Conservation (phyloP, 495 filamentous ascomycete genomes). For the Penicillium canescens region DNA sequence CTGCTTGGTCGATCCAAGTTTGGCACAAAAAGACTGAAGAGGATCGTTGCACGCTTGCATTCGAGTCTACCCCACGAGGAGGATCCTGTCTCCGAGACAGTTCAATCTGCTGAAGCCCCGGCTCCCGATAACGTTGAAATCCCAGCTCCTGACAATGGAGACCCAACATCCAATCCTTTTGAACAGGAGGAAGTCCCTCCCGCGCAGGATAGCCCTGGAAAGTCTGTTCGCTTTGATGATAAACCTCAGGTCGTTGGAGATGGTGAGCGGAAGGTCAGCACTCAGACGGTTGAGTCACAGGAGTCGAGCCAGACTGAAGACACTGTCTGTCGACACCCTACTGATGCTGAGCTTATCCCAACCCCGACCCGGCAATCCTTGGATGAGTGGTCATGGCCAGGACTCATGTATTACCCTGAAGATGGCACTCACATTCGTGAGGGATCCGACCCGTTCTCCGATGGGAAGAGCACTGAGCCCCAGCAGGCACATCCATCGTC, state of each 20-base stretch:
- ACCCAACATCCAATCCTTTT: neutral
- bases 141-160: no score
- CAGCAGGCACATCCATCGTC: neutral
- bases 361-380: conserved; percentile 18
- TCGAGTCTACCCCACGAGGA: conserved; percentile 8
- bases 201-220: neutral
- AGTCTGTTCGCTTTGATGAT: conserved; percentile 1
- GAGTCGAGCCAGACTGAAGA: conserved; percentile 27
- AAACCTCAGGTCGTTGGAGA: neutral
- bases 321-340: conserved; percentile 35
- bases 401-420: conserved; percentile 11
- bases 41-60: conserved; percentile 13
- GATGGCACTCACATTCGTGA: conserved; percentile 8
- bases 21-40: conserved; percentile 16
- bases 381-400: conserved; percentile 11
- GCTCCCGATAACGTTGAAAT: no score
- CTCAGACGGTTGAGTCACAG: conserved; percentile 27
- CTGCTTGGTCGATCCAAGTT: neutral
- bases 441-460: conserved; percentile 26
- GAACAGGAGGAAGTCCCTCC: neutral
- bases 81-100: neutral
- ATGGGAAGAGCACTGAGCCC: conserved; percentile 14
- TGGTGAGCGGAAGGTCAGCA: conserved; percentile 29
- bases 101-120: neutral
- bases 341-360: conserved; percentile 13